A percentile compares a stretch with the other conserved stretches of the same genome.
phyloP scores from a whole-genome alignment of 1,284 basidiomycete species.

The Heliocybe sulcata region DNA sequence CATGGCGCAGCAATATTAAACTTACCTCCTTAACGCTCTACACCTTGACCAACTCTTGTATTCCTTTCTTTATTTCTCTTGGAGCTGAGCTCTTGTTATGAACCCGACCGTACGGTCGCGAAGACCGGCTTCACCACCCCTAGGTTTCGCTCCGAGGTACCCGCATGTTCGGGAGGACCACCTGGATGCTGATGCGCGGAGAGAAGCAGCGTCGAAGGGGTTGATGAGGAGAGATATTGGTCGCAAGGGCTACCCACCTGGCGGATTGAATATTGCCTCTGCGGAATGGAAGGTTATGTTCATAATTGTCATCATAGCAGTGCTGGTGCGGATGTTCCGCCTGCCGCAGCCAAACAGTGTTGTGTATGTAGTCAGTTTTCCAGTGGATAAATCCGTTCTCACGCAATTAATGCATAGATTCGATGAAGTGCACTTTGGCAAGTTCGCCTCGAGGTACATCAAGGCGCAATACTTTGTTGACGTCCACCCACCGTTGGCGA shows the following conservation, averaged over 20 bases:
- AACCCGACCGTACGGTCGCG: conserved; percentile 39
- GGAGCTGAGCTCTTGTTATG: conserved; percentile 14
- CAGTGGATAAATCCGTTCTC: conserved; percentile 2
- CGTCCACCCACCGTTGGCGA: conserved; percentile 96
- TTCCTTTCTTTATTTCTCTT: conserved; percentile 5
- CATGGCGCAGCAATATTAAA: too few species aligned
- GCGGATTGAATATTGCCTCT: conserved; percentile 57
- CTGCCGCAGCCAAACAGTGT: conserved; percentile 81
- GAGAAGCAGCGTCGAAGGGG: conserved; percentile 61
- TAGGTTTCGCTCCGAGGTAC: conserved; percentile 42
- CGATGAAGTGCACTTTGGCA: conserved; percentile 96
- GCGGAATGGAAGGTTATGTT: conserved; percentile 73
- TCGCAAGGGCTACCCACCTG: conserved; percentile 42
- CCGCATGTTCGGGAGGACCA: conserved; percentile 53
- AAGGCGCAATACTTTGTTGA: conserved; percentile 92
- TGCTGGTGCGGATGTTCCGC: conserved; percentile 70
- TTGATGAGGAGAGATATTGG: conserved; percentile 34
- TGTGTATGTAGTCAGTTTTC: conserved; percentile 54
- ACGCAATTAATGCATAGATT: conserved; percentile 47
- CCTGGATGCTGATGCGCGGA: conserved; percentile 65
- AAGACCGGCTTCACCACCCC: conserved; percentile 59
- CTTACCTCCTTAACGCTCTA: background rate
- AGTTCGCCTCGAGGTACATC: conserved; percentile 89
- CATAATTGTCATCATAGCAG: conserved; percentile 58
- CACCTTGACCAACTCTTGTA: conserved; percentile 1